These are phyloP conservation scores for Serpula lacrymans DNA, from an alignment of 768 basidiomycete species.

Conservation along the genomic window DNA sequence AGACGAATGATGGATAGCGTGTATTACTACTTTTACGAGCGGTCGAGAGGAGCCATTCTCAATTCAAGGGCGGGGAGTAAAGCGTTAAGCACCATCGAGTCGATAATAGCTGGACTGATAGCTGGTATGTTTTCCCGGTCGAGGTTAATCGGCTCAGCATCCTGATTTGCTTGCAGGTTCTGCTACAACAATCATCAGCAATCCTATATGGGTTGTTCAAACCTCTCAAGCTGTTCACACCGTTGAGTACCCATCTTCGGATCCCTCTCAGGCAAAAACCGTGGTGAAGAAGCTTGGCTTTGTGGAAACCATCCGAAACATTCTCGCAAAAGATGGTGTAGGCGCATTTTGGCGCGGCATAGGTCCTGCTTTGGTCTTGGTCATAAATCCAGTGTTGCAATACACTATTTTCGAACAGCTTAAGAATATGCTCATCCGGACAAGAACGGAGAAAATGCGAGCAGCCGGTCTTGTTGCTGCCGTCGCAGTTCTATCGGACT, in stretches of 20 bases:
- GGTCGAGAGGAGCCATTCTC: slow-evolving; percentile 56
- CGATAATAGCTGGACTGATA: slow-evolving; percentile 82
- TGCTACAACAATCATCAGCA: slow-evolving; percentile 83
- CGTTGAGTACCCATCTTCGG: slow-evolving; percentile 31
- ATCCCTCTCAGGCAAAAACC: slow-evolving; percentile 25
- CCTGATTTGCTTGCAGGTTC: slow-evolving; percentile 49
- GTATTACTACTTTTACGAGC: slow-evolving; percentile 92
- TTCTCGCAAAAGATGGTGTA: slow-evolving; percentile 67
- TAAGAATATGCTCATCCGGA: slow-evolving; percentile 75
- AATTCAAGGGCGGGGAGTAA: slow-evolving; percentile 56
- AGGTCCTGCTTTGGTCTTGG: slow-evolving; percentile 89
- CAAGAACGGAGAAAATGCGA: slow-evolving; percentile 52
- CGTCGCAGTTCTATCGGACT: slow-evolving; percentile 62
- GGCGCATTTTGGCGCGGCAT: slow-evolving; percentile 92
- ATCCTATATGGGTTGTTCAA: slow-evolving; percentile 97
- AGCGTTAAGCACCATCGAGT: slow-evolving; percentile 80
- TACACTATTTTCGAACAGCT: slow-evolving; percentile 95
- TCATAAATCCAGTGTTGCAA: slow-evolving; percentile 92
- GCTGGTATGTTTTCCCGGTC: slow-evolving; percentile 64
- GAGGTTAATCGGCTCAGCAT: no score
- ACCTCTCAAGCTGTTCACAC: slow-evolving; percentile 80
- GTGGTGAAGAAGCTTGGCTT: slow-evolving; percentile 54
- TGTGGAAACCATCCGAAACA: slow-evolving; percentile 61
- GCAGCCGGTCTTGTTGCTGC: slow-evolving; percentile 41
- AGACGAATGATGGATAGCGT: slow-evolving; percentile 51